Base-by-base conservation (phyloP, 202 grass and related monocot genomes). In the Schoenoplectus tabernaemontani region DNA sequence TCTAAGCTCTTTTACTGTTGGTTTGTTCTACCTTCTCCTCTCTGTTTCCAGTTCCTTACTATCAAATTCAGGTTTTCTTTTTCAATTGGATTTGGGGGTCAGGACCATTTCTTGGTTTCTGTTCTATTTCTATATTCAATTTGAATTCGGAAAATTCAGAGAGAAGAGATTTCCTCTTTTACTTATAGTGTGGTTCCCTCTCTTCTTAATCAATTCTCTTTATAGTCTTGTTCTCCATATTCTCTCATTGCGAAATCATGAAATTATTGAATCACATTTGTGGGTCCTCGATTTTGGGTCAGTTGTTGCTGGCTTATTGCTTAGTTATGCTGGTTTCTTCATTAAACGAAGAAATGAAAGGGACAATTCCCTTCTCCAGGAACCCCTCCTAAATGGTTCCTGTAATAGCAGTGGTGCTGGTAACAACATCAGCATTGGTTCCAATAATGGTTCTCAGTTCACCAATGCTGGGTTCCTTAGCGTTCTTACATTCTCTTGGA, bases 401-500 rank as follows among this genome's bases (percentile, higher is more conserved):
- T 28, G 11, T 19, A 78, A 26, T 10, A 38, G 37, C 17, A n/a
- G 13, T 16, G 11, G 7, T 22, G 23, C 5, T 11, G 24, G 11
- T 46, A 65, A 6, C 41, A 13, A n/a, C 6, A 47, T 43, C 30
- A n/a, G 15, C 17, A n/a, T 4, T 64, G 32, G 34, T 11, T 13
- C 60, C 37, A 68, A 48, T 8, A 60, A 85, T 4, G 65, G 82
- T 19, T 88, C 94, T 33, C 56, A 60, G 32, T 93, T 87, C 61
- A 77, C 82, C 36, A 84, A 89, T 84, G 89, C 86, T 2, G 89
- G 91, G 1, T 89, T 93, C 44, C 61, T 97, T 46, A 97, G 84
- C 73, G 5, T 47, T 59, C 89, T 97, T 17, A 90, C 81, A 30
- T 97, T 97, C 87, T 90, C 87, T 62, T 93, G 94, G 94, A 80